Evolutionary conservation across 805 yeast genomes (phyloP), one percentile per base, ranked within the genome.

Genomic region (Zygosaccharomyces bailii): DNA sequence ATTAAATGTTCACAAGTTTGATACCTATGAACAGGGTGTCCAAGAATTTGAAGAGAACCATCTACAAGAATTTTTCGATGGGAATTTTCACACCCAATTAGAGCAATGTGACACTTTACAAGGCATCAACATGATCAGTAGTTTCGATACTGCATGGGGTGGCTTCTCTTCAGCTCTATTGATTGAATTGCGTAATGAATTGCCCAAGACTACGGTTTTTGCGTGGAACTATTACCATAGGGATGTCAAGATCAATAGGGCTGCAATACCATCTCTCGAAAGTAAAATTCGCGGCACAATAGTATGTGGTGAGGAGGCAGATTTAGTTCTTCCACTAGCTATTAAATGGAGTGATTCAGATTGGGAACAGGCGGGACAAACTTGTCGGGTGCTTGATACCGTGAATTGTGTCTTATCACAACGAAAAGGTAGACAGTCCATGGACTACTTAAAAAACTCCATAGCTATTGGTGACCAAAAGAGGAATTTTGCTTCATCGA

Each of bases 81-180:
- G 71, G 2, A 65, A 67, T 4, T 76, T 89, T 44, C 71, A 96
- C 44, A 63, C 68, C 1, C 65, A 75, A 32, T 57, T 93, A 10
- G 99, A 91, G 58, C 75, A 78, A 48, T 81, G 93, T 59, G 97
- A 93, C 60, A 63, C 70, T 20, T 58, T 90, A 14, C 77, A 75
- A 43, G 96, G 96, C 0, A 46, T 93, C 7, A 85, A 84, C 52
- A 39, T 86, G 0, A 56, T 82, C 2, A 75, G 84, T 0, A 96
- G 89, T 42, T 52, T 82, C 2, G 95, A 86, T 57, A 72, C 79
- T 17, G 85, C 84, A 0, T 91, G 98, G 98, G 84, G 88, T 39
- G 96, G 96, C 0, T 79, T 85, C 53, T 63, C 86, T 4, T 60
- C 66, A 32, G 71, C 72, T 36, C 52, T 80, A 49, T 46, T 89